These are phyloP conservation scores for Tricholoma saponaceum DNA, from an alignment of 768 basidiomycete species.

Conservation along the genomic window DNA sequence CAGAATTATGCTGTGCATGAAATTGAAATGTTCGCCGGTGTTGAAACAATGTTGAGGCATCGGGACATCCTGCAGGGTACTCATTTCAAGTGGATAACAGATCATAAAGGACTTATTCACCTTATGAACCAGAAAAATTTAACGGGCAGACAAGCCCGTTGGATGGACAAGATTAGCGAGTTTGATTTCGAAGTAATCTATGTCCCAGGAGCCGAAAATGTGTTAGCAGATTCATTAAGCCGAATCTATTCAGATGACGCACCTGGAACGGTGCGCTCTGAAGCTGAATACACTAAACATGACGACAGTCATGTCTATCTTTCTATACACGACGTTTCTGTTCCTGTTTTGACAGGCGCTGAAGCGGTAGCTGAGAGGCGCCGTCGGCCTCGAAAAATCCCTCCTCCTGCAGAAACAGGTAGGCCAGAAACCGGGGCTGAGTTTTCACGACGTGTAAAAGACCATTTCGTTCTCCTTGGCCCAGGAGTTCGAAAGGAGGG, in stretches of 20 bases:
- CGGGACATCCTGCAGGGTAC: constrained; percentile 15
- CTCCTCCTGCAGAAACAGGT: neutral
- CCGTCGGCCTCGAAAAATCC: neutral
- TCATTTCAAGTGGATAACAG: constrained; percentile 16
- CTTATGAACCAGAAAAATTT: constrained; percentile 9
- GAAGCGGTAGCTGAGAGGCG: constrained; percentile 3
- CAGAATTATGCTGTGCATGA: constrained; percentile 27
- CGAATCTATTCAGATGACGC: constrained; percentile 5
- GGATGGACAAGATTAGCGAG: constrained; percentile 7
- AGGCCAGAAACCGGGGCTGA: constrained; percentile 1
- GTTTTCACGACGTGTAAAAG: constrained; percentile 4
- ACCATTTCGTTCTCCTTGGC: constrained; percentile 14
- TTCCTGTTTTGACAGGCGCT: constrained; percentile 2
- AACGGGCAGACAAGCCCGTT: neutral
- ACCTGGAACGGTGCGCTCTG: constrained; percentile 6
- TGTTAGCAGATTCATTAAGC: neutral
- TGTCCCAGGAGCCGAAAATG: constrained; percentile 1
- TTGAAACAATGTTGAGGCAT: constrained; percentile 22
- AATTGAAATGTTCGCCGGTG: constrained; percentile 24
- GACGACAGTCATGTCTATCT: neutral
- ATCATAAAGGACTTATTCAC: constrained; percentile 18
- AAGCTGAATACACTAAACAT: constrained; percentile 13
- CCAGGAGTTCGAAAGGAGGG: constrained; percentile 15
- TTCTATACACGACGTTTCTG: neutral
- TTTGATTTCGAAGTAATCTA: constrained; percentile 4